Percentiles rank a stretch among this genome's conserved stretches.
Conservation (phyloP, 495 filamentous ascomycete genomes). For the Cairneyella variabilis region DNA sequence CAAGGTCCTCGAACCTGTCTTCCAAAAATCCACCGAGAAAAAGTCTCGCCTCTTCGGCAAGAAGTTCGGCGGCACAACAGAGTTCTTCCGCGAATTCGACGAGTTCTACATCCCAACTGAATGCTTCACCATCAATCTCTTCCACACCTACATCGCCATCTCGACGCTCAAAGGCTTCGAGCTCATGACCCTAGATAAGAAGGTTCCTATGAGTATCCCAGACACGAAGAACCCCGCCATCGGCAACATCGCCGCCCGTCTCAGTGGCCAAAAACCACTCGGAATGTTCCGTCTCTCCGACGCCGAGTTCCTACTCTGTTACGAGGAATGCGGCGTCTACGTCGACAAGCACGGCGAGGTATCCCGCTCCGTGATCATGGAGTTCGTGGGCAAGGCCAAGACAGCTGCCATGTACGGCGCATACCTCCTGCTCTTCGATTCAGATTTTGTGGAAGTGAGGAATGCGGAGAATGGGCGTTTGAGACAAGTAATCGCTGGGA, state of each 20-base stretch:
- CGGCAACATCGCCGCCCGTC: conserved; percentile 72
- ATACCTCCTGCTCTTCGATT: conserved; percentile 79
- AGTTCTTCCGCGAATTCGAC: conserved; percentile 96
- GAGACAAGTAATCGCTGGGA: conserved; percentile 88
- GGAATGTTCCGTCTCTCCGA: conserved; percentile 97
- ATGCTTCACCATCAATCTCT: conserved; percentile 91
- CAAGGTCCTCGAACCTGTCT: conserved; percentile 93
- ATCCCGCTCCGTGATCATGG: conserved; percentile 87
- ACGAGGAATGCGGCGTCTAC: conserved; percentile 93
- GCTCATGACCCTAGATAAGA: conserved; percentile 94
- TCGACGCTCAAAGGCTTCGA: conserved; percentile 92
- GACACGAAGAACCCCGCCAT: conserved; percentile 74
- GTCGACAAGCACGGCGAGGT: conserved; percentile 98
- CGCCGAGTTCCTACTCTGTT: conserved; percentile 88
- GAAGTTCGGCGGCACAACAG: conserved; percentile 62
- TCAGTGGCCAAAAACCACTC: conserved; percentile 76
- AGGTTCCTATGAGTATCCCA: conserved; percentile 84
- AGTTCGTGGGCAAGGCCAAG: conserved; percentile 87
- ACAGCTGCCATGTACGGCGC: conserved; percentile 74
- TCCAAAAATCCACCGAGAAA: conserved; percentile 79
- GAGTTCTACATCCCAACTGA: conserved; percentile 99
- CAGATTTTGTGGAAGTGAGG: conserved; percentile 89
- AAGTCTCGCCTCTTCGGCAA: conserved; percentile 65
- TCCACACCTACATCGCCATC: conserved; percentile 88
- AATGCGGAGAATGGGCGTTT: conserved; percentile 94